Conservation (phyloP, 2,329 filamentous ascomycete genomes). For the Fusarium oxysporum region DNA sequence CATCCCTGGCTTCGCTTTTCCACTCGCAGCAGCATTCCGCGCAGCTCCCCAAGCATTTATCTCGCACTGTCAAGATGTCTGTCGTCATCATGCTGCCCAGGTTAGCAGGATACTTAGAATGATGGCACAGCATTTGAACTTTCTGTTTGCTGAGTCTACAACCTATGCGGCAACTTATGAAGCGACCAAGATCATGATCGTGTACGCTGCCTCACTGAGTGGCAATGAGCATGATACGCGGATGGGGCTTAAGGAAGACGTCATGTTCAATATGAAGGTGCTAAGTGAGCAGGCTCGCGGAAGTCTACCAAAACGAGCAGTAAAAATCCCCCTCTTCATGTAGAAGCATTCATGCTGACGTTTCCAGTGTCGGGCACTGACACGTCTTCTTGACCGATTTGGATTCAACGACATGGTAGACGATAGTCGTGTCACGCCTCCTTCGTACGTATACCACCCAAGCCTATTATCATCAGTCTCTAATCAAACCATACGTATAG, state of each 20-base stretch:
- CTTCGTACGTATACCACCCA: too few relatives aligned
- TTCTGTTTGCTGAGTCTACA: not conserved
- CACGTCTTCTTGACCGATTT: not conserved
- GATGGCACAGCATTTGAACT: not conserved
- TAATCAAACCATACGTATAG: not conserved
- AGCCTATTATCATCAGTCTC: too few relatives aligned
- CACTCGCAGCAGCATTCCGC: not conserved
- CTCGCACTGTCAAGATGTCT: not conserved
- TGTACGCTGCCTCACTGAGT: not conserved
- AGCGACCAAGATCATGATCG: not conserved
- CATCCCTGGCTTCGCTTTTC: conserved; percentile 12
- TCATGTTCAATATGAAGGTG: not conserved
- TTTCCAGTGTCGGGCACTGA: not conserved
- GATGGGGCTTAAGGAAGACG: not conserved
- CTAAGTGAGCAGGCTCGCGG: not conserved
- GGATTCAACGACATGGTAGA: not conserved
- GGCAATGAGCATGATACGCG: too few relatives aligned
- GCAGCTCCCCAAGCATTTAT: not conserved
- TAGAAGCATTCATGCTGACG: not conserved
- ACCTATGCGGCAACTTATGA: not conserved
- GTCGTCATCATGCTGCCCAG: not conserved
- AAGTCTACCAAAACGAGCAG: not conserved
- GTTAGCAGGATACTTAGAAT: not conserved
- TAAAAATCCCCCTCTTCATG: not conserved
- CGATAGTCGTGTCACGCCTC: not conserved